phyloP scores from a whole-genome alignment of 768 basidiomycete genomes.

The Lactarius akahatsu region DNA sequence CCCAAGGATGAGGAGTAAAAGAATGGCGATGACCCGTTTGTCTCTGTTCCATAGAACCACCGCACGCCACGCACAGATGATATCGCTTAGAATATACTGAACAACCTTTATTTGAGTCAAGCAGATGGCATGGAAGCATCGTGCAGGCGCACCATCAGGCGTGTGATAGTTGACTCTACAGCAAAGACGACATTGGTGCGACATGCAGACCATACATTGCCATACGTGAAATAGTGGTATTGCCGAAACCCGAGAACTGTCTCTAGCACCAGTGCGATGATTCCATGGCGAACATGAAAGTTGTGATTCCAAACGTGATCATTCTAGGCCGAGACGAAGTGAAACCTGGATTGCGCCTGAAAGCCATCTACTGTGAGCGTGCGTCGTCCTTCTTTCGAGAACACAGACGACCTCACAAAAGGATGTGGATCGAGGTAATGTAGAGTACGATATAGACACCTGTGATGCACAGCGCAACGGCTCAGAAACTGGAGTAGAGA shows the following conservation, averaged over 20 bases:
- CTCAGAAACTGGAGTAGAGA: too few species aligned
- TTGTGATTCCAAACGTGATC: background rate
- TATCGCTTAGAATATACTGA: background rate
- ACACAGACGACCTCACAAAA: too few species aligned
- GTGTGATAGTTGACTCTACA: background rate
- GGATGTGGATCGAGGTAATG: too few species aligned
- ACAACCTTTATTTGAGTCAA: background rate
- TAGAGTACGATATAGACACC: too few species aligned
- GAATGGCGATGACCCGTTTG: background rate
- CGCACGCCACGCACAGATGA: conserved; percentile 1
- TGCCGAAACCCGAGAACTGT: background rate
- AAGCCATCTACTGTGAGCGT: too few species aligned
- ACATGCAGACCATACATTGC: too few species aligned
- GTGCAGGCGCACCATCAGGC: background rate
- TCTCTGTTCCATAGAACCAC: conserved; percentile 2
- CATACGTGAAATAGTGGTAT: too few species aligned
- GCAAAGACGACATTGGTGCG: too few species aligned
- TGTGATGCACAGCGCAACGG: too few species aligned
- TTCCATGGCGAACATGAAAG: background rate
- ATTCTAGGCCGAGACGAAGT: too few species aligned
- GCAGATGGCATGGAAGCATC: background rate
- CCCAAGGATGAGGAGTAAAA: background rate
- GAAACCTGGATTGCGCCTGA: too few species aligned
- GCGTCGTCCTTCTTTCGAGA: too few species aligned
- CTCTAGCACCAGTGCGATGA: background rate